phyloP scores from a whole-genome alignment of 768 basidiomycete genomes.

The Russula lepida region DNA sequence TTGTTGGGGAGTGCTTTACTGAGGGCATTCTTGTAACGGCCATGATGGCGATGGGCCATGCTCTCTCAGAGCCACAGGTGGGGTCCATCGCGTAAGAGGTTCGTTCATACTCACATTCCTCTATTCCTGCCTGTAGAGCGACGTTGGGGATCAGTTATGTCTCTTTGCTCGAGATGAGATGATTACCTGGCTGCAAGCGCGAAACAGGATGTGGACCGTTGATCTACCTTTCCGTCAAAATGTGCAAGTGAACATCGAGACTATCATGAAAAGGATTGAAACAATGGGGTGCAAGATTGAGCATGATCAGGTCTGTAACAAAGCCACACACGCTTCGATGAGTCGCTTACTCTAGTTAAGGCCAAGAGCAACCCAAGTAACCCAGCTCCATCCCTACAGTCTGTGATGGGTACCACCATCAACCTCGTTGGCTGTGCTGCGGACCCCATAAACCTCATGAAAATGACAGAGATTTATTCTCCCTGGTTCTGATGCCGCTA shows the following conservation, averaged over 20 bases:
- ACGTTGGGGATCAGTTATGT: constrained; percentile 86
- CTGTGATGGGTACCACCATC: constrained; percentile 74
- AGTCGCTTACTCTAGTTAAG: constrained; percentile 17
- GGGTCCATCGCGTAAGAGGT: neutral
- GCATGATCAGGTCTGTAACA: constrained; percentile 57
- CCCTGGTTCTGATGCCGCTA: constrained; percentile 62
- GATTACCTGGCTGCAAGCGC: constrained; percentile 57
- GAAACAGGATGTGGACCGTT: constrained; percentile 46
- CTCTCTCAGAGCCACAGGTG: constrained; percentile 88
- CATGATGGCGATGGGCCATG: constrained; percentile 85
- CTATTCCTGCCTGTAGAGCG: constrained; percentile 45
- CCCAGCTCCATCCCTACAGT: constrained; percentile 34
- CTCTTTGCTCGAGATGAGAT: constrained; percentile 94
- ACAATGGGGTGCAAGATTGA: constrained; percentile 81
- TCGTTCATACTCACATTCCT: constrained; percentile 2
- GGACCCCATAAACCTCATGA: constrained; percentile 74
- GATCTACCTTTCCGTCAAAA: constrained; percentile 51
- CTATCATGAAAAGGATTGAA: constrained; percentile 72
- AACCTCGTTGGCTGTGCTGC: constrained; percentile 81
- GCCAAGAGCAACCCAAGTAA: constrained; percentile 28
- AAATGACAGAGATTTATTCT: constrained; percentile 77
- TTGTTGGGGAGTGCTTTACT: constrained; percentile 79
- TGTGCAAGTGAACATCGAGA: constrained; percentile 52
- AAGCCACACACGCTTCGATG: constrained; percentile 1
- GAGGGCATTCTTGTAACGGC: constrained; percentile 85